Conservation (phyloP, 2,329 filamentous ascomycete genomes). For the Arachnopeziza araneosa region DNA sequence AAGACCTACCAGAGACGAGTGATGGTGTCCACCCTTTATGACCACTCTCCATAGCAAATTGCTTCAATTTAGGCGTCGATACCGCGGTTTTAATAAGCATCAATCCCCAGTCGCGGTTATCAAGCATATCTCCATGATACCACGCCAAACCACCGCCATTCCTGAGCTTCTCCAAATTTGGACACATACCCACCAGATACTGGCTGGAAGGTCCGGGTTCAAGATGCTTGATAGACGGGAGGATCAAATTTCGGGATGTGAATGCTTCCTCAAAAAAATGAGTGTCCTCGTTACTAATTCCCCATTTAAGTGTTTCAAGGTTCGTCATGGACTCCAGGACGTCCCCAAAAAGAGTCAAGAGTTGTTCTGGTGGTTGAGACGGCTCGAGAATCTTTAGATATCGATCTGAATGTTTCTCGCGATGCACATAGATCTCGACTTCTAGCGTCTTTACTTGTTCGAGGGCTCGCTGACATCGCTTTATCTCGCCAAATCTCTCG, state of each 20-base stretch:
- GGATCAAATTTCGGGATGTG: neutral
- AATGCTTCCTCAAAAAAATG: conserved; percentile 4
- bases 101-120: conserved; percentile 1
- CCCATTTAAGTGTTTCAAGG: conserved; percentile 1
- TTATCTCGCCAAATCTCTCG: conserved; percentile 6
- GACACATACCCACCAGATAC: conserved; percentile 7
- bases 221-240: conserved; percentile 1
- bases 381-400: conserved; percentile 1
- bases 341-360: conserved; percentile 3
- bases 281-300: conserved; percentile 1
- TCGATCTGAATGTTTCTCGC: neutral
- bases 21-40: too few relatives aligned
- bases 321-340: conserved; percentile 5
- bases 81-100: conserved; percentile 3
- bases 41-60: too few relatives aligned
- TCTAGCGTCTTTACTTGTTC: conserved; percentile 1
- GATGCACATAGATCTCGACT: conserved; percentile 4
- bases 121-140: neutral
- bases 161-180: conserved; percentile 1
- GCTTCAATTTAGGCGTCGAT: neutral
- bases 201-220: conserved; percentile 1
- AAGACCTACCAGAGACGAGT: too few relatives aligned
- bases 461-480: conserved; percentile 2
- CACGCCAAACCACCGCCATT: conserved; percentile 1
- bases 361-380: neutral